Evolutionary conservation across 805 yeast genomes (phyloP).

Genomic region (Zygosaccharomyces lentus): DNA sequence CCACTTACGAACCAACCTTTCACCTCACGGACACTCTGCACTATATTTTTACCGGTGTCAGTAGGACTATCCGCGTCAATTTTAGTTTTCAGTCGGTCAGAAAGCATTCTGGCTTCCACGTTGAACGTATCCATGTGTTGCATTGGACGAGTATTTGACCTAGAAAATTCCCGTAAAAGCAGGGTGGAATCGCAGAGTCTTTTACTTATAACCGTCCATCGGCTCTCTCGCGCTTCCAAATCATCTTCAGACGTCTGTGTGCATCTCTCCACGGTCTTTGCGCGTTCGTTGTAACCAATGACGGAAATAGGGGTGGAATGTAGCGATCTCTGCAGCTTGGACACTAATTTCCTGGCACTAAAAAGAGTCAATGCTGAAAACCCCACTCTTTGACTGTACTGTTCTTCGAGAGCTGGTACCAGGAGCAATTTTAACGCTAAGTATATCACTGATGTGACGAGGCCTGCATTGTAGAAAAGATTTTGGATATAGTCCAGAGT

Average conservation of each 20-base stretch:
- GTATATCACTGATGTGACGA: slow-evolving; percentile 20
- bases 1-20: slow-evolving; percentile 43
- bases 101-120: slow-evolving; percentile 30
- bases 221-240: slow-evolving; percentile 12
- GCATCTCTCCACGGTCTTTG: slow-evolving; percentile 31
- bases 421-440: slow-evolving; percentile 24
- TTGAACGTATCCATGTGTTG: slow-evolving; percentile 26
- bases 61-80: slow-evolving; percentile 8
- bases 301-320: slow-evolving; percentile 40
- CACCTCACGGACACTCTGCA: slow-evolving; percentile 34
- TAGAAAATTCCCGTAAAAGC: slow-evolving; percentile 31
- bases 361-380: slow-evolving; percentile 30
- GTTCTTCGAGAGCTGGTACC: slow-evolving; percentile 40
- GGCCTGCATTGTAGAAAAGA: slow-evolving; percentile 32
- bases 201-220: slow-evolving; percentile 20
- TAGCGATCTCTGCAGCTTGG: slow-evolving; percentile 25
- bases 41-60: slow-evolving; percentile 19
- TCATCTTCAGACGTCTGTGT: slow-evolving; percentile 28
- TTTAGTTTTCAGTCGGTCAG: slow-evolving; percentile 20
- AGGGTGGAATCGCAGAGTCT: slow-evolving; percentile 32
- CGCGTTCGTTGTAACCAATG: slow-evolving; percentile 39
- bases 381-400: slow-evolving; percentile 39
- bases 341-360: slow-evolving; percentile 32
- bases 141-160: slow-evolving; percentile 12
- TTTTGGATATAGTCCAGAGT: slow-evolving; percentile 22